Percentiles rank a stretch among this genome's conserved stretches.
Conservation (phyloP, 805 yeast species). For the Candida ponderosae region DNA sequence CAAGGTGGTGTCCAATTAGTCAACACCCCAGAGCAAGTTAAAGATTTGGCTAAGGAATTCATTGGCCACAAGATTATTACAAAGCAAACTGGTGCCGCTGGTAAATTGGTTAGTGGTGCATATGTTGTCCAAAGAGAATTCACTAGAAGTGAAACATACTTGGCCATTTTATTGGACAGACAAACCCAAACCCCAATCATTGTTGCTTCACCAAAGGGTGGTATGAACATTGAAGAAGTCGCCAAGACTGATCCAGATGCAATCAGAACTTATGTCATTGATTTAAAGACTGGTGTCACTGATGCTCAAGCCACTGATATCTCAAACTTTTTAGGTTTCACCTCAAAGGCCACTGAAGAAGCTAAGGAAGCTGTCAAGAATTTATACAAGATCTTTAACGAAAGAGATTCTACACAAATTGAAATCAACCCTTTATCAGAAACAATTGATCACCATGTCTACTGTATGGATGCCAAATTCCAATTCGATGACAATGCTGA, state of each 20-base stretch:
- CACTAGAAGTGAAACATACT: slow-evolving; percentile 90
- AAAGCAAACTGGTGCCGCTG: slow-evolving; percentile 96
- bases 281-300: slow-evolving; percentile 73
- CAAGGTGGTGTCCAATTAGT: slow-evolving; percentile 95
- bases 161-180: slow-evolving; percentile 94
- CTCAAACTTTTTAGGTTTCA: slow-evolving; percentile 78
- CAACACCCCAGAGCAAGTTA: slow-evolving; percentile 78
- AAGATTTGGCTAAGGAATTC: slow-evolving; percentile 82
- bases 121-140: slow-evolving; percentile 92
- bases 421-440: slow-evolving; percentile 98
- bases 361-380: slow-evolving; percentile 84
- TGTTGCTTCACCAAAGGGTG: slow-evolving; percentile 97
- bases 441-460: slow-evolving; percentile 80
- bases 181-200: slow-evolving; percentile 82
- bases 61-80: slow-evolving; percentile 89
- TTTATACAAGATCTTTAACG: slow-evolving; percentile 82
- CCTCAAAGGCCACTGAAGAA: slow-evolving; percentile 66
- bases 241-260: slow-evolving; percentile 88
- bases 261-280: slow-evolving; percentile 80
- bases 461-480: slow-evolving; percentile 99
- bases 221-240: slow-evolving; percentile 99
- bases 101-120: slow-evolving; percentile 95
- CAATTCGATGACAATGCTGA: slow-evolving; percentile 96
- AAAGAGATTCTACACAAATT: slow-evolving; percentile 94
- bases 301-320: slow-evolving; percentile 66